Evolutionary conservation across 352 stramenopile genomes (phyloP).

Genomic region (Thalassiosira pacifica): DNA sequence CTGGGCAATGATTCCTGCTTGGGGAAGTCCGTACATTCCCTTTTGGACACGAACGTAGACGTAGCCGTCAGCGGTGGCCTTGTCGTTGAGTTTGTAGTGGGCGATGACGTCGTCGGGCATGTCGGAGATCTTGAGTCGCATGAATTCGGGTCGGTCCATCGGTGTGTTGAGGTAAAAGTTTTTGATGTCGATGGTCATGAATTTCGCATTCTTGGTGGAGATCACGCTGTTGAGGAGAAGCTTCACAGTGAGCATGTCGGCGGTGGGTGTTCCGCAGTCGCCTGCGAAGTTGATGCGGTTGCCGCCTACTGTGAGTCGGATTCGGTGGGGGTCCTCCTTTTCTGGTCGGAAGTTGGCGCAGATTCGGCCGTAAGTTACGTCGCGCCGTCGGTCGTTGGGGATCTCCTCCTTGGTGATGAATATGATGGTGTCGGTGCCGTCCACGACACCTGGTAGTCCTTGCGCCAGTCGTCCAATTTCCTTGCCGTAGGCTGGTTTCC

Average conservation of each 20-base stretch:
- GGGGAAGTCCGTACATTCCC: conserved; percentile 50
- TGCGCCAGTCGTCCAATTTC: conserved; percentile 13
- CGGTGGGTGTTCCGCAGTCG: conserved; percentile 6
- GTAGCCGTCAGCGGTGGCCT: conserved; percentile 10
- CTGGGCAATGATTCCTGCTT: conserved; percentile 45
- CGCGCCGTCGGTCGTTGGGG: conserved; percentile 4
- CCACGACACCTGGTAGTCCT: background rate
- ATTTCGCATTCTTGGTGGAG: conserved; percentile 25
- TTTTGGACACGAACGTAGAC: conserved; percentile 38
- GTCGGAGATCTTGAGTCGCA: conserved; percentile 12
- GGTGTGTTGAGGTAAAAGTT: conserved; percentile 60
- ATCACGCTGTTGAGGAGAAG: conserved; percentile 41
- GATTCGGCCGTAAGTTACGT: conserved; percentile 20
- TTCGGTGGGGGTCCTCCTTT: conserved; percentile 1
- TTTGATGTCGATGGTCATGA: conserved; percentile 51
- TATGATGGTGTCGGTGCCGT: conserved; percentile 41
- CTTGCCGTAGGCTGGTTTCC: background rate
- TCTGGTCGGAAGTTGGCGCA: conserved; percentile 14
- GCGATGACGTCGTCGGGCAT: conserved; percentile 47
- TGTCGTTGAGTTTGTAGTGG: conserved; percentile 32
- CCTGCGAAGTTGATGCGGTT: conserved; percentile 20
- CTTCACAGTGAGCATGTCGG: conserved; percentile 36
- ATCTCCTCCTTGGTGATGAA: conserved; percentile 36
- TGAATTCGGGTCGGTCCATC: conserved; percentile 51
- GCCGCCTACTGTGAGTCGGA: conserved; percentile 15